phyloP scores from a whole-genome alignment of 177 flowering plant species.

The Vitis hybrid region DNA sequence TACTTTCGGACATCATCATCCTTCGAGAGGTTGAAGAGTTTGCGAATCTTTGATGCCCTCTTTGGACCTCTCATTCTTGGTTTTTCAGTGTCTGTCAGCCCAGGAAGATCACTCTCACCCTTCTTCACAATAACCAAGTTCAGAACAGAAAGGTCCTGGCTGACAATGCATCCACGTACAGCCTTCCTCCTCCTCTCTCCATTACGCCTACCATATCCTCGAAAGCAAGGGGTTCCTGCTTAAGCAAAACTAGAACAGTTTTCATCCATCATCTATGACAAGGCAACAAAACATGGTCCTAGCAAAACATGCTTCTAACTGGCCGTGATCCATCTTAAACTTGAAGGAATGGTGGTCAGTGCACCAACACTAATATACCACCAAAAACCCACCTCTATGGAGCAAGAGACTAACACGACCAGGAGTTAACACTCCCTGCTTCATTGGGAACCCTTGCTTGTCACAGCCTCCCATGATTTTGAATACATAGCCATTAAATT shows the following conservation, averaged over 20 bases:
- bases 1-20: slow-evolving; percentile 60
- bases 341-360: not conserved
- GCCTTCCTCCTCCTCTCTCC: slow-evolving; percentile 48
- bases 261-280: not conserved
- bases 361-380: not conserved
- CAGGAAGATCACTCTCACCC: slow-evolving; percentile 42
- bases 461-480: slow-evolving; percentile 40
- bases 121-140: slow-evolving; percentile 44
- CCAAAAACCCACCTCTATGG: slow-evolving; percentile 20
- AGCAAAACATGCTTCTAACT: not conserved
- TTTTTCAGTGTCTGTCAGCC: slow-evolving; percentile 41
- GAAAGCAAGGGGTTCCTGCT: slow-evolving; percentile 42
- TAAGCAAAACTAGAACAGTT: not conserved
- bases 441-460: slow-evolving; percentile 39
- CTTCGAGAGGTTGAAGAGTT: slow-evolving; percentile 52
- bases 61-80: slow-evolving; percentile 60
- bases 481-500: slow-evolving; percentile 33
- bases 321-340: no score
- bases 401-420: slow-evolving; percentile 35
- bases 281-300: not conserved
- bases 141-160: slow-evolving; percentile 39
- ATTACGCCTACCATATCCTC: slow-evolving; percentile 39
- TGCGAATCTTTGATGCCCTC: slow-evolving; percentile 53
- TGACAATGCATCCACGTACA: slow-evolving; percentile 44
- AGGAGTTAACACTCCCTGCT: slow-evolving; percentile 33